Conservation (phyloP, 2,329 filamentous ascomycete genomes). For the Raffaelea albimanens region DNA sequence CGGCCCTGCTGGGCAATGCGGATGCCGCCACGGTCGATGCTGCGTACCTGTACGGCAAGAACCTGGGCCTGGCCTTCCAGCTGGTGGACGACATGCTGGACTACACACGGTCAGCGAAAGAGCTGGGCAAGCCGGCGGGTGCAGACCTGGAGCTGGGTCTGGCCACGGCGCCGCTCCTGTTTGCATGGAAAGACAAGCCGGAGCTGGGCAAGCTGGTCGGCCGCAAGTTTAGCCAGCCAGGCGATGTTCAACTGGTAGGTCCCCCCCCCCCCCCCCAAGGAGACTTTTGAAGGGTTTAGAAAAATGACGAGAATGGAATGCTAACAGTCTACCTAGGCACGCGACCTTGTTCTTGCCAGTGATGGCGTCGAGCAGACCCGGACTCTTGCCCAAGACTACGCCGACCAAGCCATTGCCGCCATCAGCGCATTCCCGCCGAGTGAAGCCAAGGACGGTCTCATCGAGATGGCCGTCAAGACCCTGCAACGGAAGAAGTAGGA, state of each 20-base stretch:
- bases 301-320: slow-evolving; percentile 5
- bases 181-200: slow-evolving; percentile 85
- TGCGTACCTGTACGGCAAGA: slow-evolving; percentile 86
- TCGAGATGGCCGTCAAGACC: slow-evolving; percentile 92
- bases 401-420: slow-evolving; percentile 77
- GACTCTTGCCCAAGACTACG: slow-evolving; percentile 82
- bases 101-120: slow-evolving; percentile 76
- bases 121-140: slow-evolving; percentile 89
- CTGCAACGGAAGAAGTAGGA: slow-evolving; percentile 81
- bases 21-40: slow-evolving; percentile 74
- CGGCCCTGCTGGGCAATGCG: slow-evolving; percentile 74
- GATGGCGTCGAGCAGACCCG: slow-evolving; percentile 88
- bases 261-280: no score
- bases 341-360: slow-evolving; percentile 72
- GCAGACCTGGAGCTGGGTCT: slow-evolving; percentile 89
- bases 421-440: slow-evolving; percentile 82
- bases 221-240: slow-evolving; percentile 74
- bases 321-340: slow-evolving; percentile 52
- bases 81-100: slow-evolving; percentile 97
- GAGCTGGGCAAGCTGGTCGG: slow-evolving; percentile 84
- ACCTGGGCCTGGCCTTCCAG: slow-evolving; percentile 90
- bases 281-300: no score
- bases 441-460: slow-evolving; percentile 81
- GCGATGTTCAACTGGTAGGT: slow-evolving; percentile 71
- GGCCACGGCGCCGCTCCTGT: slow-evolving; percentile 86